Evolutionary conservation across 2,329 filamentous ascomycete species (phyloP).

Genomic region (Periglandula ipomoeae): DNA sequence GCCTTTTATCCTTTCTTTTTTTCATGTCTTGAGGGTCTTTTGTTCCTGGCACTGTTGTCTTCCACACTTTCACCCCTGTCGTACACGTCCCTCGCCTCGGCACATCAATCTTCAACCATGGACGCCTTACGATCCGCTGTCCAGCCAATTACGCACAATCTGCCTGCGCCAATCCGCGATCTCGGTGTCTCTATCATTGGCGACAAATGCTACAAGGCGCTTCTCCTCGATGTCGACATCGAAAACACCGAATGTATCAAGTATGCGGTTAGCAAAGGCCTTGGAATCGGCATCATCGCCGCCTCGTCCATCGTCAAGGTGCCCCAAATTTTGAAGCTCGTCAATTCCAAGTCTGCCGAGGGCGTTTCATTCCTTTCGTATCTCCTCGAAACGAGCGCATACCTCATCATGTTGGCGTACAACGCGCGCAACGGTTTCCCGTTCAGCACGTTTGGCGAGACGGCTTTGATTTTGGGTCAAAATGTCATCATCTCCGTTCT

Average conservation of each 20-base stretch:
- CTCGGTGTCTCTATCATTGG: slow-evolving; percentile 74
- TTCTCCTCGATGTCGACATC: slow-evolving; percentile 78
- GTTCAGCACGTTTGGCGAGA: slow-evolving; percentile 96
- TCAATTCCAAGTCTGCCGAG: slow-evolving; percentile 67
- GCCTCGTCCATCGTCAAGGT: slow-evolving; percentile 91
- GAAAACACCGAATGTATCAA: slow-evolving; percentile 73
- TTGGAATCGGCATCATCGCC: slow-evolving; percentile 88
- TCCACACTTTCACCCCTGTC: neutral
- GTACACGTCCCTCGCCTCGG: neutral
- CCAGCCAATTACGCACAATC: slow-evolving; percentile 60
- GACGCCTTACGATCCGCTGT: slow-evolving; percentile 52
- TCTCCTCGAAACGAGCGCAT: slow-evolving; percentile 79
- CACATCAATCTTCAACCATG: slow-evolving; percentile 32
- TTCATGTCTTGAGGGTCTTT: too few species aligned
- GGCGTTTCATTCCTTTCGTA: slow-evolving; percentile 88
- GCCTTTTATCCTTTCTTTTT: too few species aligned
- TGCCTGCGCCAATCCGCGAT: slow-evolving; percentile 67
- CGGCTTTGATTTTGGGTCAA: slow-evolving; percentile 81
- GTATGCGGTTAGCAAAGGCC: slow-evolving; percentile 81
- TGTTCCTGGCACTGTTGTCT: neutral
- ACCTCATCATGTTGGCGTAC: slow-evolving; percentile 86
- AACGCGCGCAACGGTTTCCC: slow-evolving; percentile 86
- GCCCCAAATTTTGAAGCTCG: slow-evolving; percentile 89
- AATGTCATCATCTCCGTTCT: slow-evolving; percentile 83
- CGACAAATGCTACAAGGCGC: slow-evolving; percentile 70